phyloP scores from a whole-genome alignment of 2,329 filamentous ascomycete genomes.

The Aspergillus thermomutatus region DNA sequence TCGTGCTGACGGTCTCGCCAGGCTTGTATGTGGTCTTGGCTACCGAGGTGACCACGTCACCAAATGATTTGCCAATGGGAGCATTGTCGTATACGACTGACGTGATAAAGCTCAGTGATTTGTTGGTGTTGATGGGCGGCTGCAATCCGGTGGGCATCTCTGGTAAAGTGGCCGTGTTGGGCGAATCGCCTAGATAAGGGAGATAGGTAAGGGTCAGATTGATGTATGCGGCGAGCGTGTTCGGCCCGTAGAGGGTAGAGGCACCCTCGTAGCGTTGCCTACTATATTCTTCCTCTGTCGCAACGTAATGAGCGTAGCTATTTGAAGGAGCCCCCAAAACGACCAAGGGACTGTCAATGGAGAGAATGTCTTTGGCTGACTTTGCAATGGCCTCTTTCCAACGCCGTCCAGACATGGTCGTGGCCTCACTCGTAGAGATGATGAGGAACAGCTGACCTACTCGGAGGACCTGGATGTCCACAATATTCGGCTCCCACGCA shows the following conservation, averaged over 20 bases:
- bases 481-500: conserved; percentile 84
- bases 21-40: conserved; percentile 53
- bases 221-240: conserved; percentile 82
- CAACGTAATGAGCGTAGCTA: conserved; percentile 79
- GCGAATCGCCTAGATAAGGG: conserved; percentile 57
- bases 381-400: conserved; percentile 71
- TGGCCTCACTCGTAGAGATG: conserved; percentile 81
- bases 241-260: conserved; percentile 79
- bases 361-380: conserved; percentile 50
- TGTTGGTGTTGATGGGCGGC: conserved; percentile 74
- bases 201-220: conserved; percentile 76
- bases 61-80: conserved; percentile 66
- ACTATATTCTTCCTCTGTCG: conserved; percentile 74
- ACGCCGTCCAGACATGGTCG: conserved; percentile 85
- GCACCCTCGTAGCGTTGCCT: conserved; percentile 94
- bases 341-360: conserved; percentile 61
- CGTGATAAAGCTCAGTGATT: conserved; percentile 75
- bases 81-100: conserved; percentile 71
- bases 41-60: conserved; percentile 57
- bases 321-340: conserved; percentile 88
- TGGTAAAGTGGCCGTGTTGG: conserved; percentile 35
- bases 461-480: conserved; percentile 81
- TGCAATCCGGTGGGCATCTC: conserved; percentile 53
- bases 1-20: conserved; percentile 62
- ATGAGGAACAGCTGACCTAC: conserved; percentile 83